phyloP scores from a whole-genome alignment of 345 rosid species.

The Pseudoturritis turrita region DNA sequence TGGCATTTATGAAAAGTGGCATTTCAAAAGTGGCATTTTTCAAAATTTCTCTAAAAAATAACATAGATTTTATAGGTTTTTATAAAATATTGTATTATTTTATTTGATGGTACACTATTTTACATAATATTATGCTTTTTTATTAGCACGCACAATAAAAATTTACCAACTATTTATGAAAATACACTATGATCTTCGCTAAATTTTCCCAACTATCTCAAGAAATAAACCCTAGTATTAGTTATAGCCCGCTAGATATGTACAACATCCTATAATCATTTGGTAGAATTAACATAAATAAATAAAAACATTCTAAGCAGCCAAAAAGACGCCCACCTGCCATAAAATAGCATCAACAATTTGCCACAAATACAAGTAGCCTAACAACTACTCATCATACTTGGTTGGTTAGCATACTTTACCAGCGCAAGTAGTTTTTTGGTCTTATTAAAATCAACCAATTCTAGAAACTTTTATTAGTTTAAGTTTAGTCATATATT shows the following conservation, averaged over 20 bases:
- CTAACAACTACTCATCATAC: constrained; percentile 20
- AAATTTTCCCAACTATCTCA: too few species aligned
- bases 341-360: background rate
- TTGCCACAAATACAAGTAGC: constrained; percentile 20
- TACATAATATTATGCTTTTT: too few species aligned
- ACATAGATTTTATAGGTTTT: too few species aligned
- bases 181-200: too few species aligned
- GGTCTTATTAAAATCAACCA: background rate
- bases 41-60: too few species aligned
- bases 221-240: background rate
- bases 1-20: too few species aligned
- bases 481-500: background rate
- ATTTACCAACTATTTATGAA: too few species aligned
- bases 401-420: constrained; percentile 11
- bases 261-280: background rate
- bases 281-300: background rate
- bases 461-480: constrained; percentile 9
- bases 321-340: constrained; percentile 4
- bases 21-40: too few species aligned
- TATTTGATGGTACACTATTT: too few species aligned
- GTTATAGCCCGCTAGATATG: background rate
- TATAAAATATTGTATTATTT: too few species aligned
- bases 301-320: background rate
- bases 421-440: background rate
- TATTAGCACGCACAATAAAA: too few species aligned